A percentile compares a stretch with the other conserved stretches of the same genome.
These are phyloP conservation scores for Apiotrichum laibachii DNA, from an alignment of 1,284 basidiomycete genomes.

Conservation along the genomic window DNA sequence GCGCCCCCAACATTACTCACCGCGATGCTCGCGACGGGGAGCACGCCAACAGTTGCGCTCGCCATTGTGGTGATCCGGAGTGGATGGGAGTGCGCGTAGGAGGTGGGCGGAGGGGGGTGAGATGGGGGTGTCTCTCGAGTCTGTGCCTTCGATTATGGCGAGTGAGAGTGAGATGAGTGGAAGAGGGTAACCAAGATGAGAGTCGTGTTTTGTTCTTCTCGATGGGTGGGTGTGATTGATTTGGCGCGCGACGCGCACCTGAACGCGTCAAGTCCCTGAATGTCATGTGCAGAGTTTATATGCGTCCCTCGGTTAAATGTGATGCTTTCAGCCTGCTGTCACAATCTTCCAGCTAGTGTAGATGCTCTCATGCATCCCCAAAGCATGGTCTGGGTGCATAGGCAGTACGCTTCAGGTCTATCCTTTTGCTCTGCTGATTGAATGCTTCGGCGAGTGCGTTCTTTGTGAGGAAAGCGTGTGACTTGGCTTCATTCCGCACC, in stretches of 20 bases:
- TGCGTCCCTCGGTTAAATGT: background rate
- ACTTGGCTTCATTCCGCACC: no score
- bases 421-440: no score
- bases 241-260: slow-evolving; percentile 3
- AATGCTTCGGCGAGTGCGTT: no score
- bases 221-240: background rate
- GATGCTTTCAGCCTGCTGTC: background rate
- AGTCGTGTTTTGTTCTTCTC: background rate
- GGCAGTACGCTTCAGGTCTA: no score
- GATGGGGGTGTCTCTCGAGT: background rate
- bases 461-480: no score
- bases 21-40: slow-evolving; percentile 48
- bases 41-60: slow-evolving; percentile 30
- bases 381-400: no score
- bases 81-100: background rate
- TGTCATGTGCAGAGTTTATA: background rate
- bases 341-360: no score
- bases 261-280: slow-evolving; percentile 3
- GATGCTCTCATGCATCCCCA: no score
- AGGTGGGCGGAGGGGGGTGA: background rate
- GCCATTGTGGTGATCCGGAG: background rate
- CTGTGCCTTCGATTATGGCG: background rate
- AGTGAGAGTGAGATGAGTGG: background rate
- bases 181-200: background rate
- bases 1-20: slow-evolving; percentile 17